These are phyloP conservation scores for Blumeria graminis DNA, from an alignment of 2,329 filamentous ascomycete genomes.

Conservation along the genomic window DNA sequence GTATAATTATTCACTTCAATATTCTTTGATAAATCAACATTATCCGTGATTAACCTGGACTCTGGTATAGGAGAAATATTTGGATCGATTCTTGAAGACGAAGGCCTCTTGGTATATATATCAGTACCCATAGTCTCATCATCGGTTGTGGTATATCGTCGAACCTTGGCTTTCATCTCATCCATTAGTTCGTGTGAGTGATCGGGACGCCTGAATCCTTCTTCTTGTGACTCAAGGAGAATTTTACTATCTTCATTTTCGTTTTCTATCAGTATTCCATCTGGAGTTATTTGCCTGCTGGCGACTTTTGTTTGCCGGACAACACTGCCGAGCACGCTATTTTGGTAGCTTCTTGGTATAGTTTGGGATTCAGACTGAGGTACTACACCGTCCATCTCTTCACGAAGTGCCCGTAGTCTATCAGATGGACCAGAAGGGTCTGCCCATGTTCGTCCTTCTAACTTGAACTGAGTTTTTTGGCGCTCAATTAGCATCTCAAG, in stretches of 20 bases:
- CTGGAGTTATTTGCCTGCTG: constrained; percentile 26
- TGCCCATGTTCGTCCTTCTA: constrained; percentile 80
- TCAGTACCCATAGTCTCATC: constrained; percentile 24
- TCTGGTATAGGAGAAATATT: constrained; percentile 30
- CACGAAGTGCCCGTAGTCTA: constrained; percentile 68
- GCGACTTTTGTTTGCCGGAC: constrained; percentile 32
- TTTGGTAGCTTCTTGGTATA: constrained; percentile 38
- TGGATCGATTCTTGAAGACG: constrained; percentile 50
- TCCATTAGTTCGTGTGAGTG: constrained; percentile 34
- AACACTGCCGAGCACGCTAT: constrained; percentile 51
- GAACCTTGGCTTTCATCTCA: constrained; percentile 55
- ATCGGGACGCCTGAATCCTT: constrained; percentile 50
- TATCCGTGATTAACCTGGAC: background rate
- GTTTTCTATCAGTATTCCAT: constrained; percentile 13
- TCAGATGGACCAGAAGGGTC: constrained; percentile 70
- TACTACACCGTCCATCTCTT: constrained; percentile 61
- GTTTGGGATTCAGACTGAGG: constrained; percentile 17
- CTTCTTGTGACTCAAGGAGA: constrained; percentile 48
- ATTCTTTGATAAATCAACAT: background rate
- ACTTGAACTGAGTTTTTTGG: constrained; percentile 92
- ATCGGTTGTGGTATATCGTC: constrained; percentile 35
- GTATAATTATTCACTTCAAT: background rate
- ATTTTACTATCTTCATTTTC: constrained; percentile 27
- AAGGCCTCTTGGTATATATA: constrained; percentile 48
- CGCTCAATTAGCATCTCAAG: constrained; percentile 88